Conservation (phyloP, 2,329 filamentous ascomycete species). For the Penicillium hesseltinei region DNA sequence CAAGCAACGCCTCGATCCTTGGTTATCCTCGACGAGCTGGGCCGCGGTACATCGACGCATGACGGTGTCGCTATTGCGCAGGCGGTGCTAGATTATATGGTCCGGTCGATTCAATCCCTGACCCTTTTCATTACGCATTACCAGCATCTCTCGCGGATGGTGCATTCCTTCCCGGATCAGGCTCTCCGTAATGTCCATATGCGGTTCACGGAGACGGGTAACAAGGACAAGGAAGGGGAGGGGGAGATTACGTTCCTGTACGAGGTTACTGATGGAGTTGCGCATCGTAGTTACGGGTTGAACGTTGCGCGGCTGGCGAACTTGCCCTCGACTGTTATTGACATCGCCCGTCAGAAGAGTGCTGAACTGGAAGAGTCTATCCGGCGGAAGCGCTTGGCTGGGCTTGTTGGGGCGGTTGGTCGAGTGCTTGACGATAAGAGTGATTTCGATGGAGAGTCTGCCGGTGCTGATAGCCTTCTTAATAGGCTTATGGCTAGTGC, state of each 20-base stretch:
- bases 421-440: constrained; percentile 23
- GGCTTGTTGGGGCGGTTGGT: constrained; percentile 31
- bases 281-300: constrained; percentile 88
- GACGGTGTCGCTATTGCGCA: constrained; percentile 96
- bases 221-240: constrained; percentile 61
- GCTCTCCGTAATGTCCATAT: constrained; percentile 89
- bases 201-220: constrained; percentile 66
- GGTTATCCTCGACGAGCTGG: constrained; percentile 91
- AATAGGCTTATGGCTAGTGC: constrained; percentile 33
- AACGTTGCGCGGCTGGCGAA: constrained; percentile 88
- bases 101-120: constrained; percentile 69
- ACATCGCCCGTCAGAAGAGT: constrained; percentile 77
- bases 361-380: constrained; percentile 74
- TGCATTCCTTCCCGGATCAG: constrained; percentile 62
- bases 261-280: constrained; percentile 84
- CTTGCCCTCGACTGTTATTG: constrained; percentile 72
- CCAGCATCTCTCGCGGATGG: constrained; percentile 76
- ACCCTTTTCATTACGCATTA: constrained; percentile 98
- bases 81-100: constrained; percentile 81
- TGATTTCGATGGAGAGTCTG: neutral
- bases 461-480: constrained; percentile 25
- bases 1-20: constrained; percentile 80
- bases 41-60: constrained; percentile 88
- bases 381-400: constrained; percentile 58
- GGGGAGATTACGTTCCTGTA: constrained; percentile 93